Evolutionary conservation across 805 yeast genomes (phyloP).

Genomic region (Scheffersomyces lignosus): DNA sequence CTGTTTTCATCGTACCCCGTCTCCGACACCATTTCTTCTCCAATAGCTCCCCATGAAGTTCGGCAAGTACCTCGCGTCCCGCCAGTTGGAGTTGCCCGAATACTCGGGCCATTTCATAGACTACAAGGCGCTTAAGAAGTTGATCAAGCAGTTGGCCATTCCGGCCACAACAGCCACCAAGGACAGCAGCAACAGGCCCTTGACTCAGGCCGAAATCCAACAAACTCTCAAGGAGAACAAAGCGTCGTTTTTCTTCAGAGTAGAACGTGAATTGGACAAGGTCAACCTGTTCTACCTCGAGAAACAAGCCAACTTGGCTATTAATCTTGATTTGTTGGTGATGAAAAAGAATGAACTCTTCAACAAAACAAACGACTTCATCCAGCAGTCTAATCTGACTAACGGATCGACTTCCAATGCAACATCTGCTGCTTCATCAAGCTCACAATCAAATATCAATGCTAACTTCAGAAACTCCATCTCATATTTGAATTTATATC

Average conservation of each 20-base stretch:
- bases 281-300: constrained; percentile 90
- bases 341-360: constrained; percentile 64
- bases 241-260: constrained; percentile 82
- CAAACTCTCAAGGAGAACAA: constrained; percentile 77
- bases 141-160: constrained; percentile 76
- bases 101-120: constrained; percentile 92
- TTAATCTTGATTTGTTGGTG: constrained; percentile 72
- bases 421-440: constrained; percentile 2
- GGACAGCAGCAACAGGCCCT: constrained; percentile 17
- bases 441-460: constrained; percentile 4
- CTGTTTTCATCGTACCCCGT: no score
- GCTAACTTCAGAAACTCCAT: constrained; percentile 63
- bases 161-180: constrained; percentile 27
- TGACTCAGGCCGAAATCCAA: constrained; percentile 34
- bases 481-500: constrained; percentile 77
- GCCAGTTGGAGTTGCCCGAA: constrained; percentile 94
- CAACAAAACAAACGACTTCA: constrained; percentile 17
- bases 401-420: constrained; percentile 2
- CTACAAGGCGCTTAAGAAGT: constrained; percentile 89
- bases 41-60: constrained; percentile 87
- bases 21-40: no score
- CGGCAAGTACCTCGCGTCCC: constrained; percentile 91
- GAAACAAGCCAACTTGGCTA: constrained; percentile 83
- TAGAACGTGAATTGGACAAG: constrained; percentile 93
- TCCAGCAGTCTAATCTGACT: constrained; percentile 4